Percentiles rank a stretch among this genome's conserved stretches.
phyloP scores from a whole-genome alignment of 768 basidiomycete genomes.

The Gloeophyllum trabeum region DNA sequence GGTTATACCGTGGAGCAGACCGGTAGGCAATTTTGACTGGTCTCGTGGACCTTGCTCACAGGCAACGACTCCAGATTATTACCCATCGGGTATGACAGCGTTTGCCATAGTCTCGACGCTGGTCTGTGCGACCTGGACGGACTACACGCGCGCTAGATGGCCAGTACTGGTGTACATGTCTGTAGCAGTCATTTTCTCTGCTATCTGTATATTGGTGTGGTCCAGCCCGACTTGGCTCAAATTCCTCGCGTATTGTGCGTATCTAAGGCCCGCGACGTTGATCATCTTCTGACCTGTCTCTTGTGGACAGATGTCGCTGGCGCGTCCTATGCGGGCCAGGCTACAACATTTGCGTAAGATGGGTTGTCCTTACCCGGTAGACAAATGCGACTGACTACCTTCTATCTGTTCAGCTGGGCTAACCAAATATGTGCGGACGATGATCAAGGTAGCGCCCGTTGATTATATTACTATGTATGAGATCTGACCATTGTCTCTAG shows the following conservation, averaged over 20 bases:
- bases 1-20: slow-evolving; percentile 55
- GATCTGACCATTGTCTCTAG: too few species aligned
- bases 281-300: not conserved
- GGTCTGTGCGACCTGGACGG: slow-evolving; percentile 54
- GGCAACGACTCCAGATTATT: slow-evolving; percentile 25
- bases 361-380: not conserved
- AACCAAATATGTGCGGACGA: slow-evolving; percentile 68
- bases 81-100: slow-evolving; percentile 55
- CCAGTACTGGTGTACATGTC: slow-evolving; percentile 57
- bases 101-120: slow-evolving; percentile 55
- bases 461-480: too few species aligned
- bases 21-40: slow-evolving; percentile 20
- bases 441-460: too few species aligned
- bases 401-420: slow-evolving; percentile 44
- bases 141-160: slow-evolving; percentile 44
- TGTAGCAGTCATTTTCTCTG: slow-evolving; percentile 37
- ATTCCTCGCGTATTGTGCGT: slow-evolving; percentile 65
- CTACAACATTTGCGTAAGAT: slow-evolving; percentile 60
- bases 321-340: slow-evolving; percentile 66
- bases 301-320: slow-evolving; percentile 37
- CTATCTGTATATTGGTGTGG: slow-evolving; percentile 53
- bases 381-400: not conserved
- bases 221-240: slow-evolving; percentile 47
- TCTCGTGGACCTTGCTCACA: too few species aligned
- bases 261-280: not conserved